Evolutionary conservation across 768 basidiomycete species (phyloP).

Genomic region (Rhizopogon salebrosus): DNA sequence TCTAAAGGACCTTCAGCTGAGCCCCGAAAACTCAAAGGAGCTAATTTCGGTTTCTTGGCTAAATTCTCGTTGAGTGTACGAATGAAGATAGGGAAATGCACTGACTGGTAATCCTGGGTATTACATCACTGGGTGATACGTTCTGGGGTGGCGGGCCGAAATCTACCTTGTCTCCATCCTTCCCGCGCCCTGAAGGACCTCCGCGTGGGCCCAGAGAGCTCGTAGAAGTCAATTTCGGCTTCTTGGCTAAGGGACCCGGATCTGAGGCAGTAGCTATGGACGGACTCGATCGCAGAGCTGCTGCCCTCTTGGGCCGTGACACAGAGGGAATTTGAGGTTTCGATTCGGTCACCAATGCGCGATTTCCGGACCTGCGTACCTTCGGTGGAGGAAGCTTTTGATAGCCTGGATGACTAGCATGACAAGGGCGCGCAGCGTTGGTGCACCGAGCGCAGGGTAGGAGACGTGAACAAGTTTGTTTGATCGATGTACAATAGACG

Average conservation of each 20-base stretch:
- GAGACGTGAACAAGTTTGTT: conserved; percentile 20
- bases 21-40: no score
- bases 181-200: no score
- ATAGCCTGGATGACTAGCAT: conserved; percentile 5
- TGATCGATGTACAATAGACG: conserved; percentile 7
- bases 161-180: background rate
- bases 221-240: background rate
- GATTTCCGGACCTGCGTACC: background rate
- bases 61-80: no score
- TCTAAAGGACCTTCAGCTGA: no score
- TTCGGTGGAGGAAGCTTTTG: conserved; percentile 23
- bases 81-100: background rate
- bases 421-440: conserved; percentile 4
- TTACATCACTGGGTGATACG: background rate
- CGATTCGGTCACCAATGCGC: background rate
- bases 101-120: background rate
- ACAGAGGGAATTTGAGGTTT: background rate
- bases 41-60: no score
- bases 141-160: background rate
- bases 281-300: background rate
- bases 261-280: background rate
- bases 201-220: background rate
- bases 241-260: background rate
- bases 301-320: background rate
- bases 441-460: conserved; percentile 23